A percentile compares a stretch with the other conserved stretches of the same genome.
These are phyloP conservation scores for Aspergillus costaricaensis DNA, from an alignment of 2,329 filamentous ascomycete genomes.

Conservation along the genomic window DNA sequence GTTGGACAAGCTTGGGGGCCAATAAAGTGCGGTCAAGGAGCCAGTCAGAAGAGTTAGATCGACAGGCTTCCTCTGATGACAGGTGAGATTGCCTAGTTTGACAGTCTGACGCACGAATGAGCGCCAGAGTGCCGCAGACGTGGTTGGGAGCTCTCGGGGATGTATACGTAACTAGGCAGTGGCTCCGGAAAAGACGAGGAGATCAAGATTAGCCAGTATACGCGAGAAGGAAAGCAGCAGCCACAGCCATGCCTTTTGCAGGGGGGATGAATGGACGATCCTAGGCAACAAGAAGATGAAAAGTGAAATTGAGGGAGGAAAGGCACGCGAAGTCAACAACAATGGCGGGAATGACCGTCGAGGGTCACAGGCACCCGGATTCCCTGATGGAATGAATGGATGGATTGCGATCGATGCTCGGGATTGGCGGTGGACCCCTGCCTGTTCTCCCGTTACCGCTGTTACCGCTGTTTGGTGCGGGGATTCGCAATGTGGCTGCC, in stretches of 20 bases:
- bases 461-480: background rate
- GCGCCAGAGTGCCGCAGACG: conserved; percentile 7
- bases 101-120: conserved; percentile 10
- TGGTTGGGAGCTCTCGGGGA: conserved; percentile 13
- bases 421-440: conserved; percentile 5
- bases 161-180: conserved; percentile 20
- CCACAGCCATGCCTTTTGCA: background rate
- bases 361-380: conserved; percentile 22
- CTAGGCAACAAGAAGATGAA: background rate
- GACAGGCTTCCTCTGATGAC: background rate
- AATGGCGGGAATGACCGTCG: conserved; percentile 1
- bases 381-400: conserved; percentile 5
- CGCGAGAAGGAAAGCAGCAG: background rate
- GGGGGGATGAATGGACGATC: background rate
- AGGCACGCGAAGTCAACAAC: background rate
- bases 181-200: conserved; percentile 7
- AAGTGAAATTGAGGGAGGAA: background rate
- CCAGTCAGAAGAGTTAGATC: background rate
- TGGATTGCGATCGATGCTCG: conserved; percentile 1
- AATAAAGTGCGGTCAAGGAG: conserved; percentile 6
- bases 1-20: conserved; percentile 15
- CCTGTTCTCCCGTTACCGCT: background rate
- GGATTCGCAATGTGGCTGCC: conserved; percentile 10
- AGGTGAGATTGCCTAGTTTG: background rate
- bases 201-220: background rate